Base-by-base conservation (phyloP, 2,329 filamentous ascomycete genomes). In the Exophiala sp. region DNA sequence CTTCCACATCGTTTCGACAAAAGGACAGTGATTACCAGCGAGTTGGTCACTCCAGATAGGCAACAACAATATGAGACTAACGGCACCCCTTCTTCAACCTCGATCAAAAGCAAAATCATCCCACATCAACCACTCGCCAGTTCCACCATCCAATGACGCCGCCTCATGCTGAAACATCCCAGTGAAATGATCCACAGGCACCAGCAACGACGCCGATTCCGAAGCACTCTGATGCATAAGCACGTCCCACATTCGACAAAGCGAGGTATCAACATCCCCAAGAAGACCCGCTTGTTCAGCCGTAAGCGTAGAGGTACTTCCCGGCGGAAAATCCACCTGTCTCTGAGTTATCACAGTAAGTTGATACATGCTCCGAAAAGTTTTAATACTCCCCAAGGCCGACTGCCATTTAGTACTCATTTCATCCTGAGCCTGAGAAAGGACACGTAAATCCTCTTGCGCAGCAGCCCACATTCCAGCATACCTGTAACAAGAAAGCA, bases 391-490 rank as follows among this genome's bases (percentile, higher is more conserved):
- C 14, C 50, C 50, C n/a, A 40, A 5, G 8, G 42, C 50, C 6
- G 50, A 47, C 6, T 34, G 50, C 50, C 50, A 52, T 9, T 34
- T 47, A 8, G 12, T 35, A 29, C 46, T 45, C 50, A 52, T 47
- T 10, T 52, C 50, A 5, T 52, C 43, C 29, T 52, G 50, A 20
- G 16, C 43, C 11, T 47, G 50, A 5, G 34, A 10, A 9, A 52
- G 12, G n/a, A 34, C 35, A 14, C 47, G 47, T 12, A 52, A 35
- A 24, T 52, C 50, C 24, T 52, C 34, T 16, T 52, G 34, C 11
- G 50, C 50, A n/a, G 47, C 42, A 3, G 34, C 9, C 50, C 50
- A 52, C 5, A 52, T 11, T 10, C n/a, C 5, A 16, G 43, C 9
- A 20, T 46, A 46, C 24, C 24, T 24, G n/a, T 53, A 48, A 29